Percentiles rank a stretch among this genome's conserved stretches.
Evolutionary conservation across 164 flowering plant genomes (phyloP).

Genomic region (Saururus chinensis): DNA sequence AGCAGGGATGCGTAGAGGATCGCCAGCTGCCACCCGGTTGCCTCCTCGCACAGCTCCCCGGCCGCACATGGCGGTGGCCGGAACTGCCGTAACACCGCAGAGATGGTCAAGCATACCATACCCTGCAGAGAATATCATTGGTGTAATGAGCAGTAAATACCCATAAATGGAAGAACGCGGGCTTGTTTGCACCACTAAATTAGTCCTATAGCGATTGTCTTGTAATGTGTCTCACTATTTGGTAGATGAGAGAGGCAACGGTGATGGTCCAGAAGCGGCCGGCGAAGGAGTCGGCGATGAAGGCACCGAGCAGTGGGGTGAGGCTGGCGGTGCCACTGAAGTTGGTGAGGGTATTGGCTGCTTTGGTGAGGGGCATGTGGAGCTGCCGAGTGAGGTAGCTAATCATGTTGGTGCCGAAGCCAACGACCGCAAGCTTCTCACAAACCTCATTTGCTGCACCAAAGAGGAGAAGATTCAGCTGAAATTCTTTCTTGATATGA

Average conservation of each 20-base stretch:
- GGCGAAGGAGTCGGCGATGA: constrained; percentile 69
- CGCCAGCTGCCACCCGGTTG: constrained; percentile 39
- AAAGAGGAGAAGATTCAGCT: neutral
- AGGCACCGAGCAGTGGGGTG: constrained; percentile 85
- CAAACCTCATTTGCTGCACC: constrained; percentile 68
- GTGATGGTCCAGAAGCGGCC: constrained; percentile 94
- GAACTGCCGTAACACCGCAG: constrained; percentile 50
- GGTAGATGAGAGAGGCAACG: constrained; percentile 68
- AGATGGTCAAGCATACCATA: constrained; percentile 48
- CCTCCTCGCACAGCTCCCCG: constrained; percentile 36
- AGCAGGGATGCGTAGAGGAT: constrained; percentile 51
- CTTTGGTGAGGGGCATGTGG: constrained; percentile 77
- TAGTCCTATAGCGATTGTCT: neutral
- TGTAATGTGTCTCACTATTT: constrained; percentile 26
- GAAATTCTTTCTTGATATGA: neutral
- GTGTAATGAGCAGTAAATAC: neutral
- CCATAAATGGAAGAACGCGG: neutral
- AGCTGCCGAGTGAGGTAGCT: constrained; percentile 74
- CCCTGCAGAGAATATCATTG: constrained; percentile 27
- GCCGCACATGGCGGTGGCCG: constrained; percentile 49
- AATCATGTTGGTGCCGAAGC: constrained; percentile 73
- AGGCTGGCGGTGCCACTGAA: constrained; percentile 81
- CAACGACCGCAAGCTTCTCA: constrained; percentile 95
- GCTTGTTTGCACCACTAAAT: no score
- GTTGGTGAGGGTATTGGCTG: constrained; percentile 89